These are phyloP conservation scores for Debaryomyces prosopidis DNA, from an alignment of 805 yeast species.

Conservation along the genomic window DNA sequence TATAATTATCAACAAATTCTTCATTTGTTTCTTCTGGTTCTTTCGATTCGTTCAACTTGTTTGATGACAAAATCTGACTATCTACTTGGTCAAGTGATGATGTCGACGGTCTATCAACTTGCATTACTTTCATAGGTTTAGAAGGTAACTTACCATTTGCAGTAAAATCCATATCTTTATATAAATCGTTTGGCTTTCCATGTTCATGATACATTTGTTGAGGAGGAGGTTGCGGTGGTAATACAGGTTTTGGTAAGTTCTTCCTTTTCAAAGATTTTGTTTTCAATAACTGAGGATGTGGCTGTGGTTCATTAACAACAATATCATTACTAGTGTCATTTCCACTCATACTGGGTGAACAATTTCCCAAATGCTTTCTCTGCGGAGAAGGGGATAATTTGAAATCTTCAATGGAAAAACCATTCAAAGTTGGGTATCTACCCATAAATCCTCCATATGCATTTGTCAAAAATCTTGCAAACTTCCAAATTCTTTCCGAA, in stretches of 20 bases:
- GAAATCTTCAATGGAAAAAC: constrained; percentile 33
- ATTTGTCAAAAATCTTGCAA: constrained; percentile 31
- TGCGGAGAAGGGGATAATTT: constrained; percentile 29
- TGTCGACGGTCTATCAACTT: constrained; percentile 20
- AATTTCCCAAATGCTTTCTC: constrained; percentile 8
- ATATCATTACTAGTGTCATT: constrained; percentile 6
- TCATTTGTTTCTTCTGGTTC: constrained; percentile 1
- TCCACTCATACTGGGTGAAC: neutral
- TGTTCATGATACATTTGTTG: neutral
- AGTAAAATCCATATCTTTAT: constrained; percentile 41
- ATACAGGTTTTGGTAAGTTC: constrained; percentile 20
- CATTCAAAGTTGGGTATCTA: constrained; percentile 36
- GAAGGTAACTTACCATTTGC: constrained; percentile 42
- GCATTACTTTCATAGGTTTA: constrained; percentile 43
- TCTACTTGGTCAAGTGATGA: neutral
- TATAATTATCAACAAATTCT: constrained; percentile 6
- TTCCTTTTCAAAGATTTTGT: constrained; percentile 23
- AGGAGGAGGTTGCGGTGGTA: constrained; percentile 18
- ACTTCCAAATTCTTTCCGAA: constrained; percentile 34
- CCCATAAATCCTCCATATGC: constrained; percentile 37
- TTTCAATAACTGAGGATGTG: constrained; percentile 20
- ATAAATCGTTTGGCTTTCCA: constrained; percentile 14
- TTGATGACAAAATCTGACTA: neutral
- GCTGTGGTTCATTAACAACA: constrained; percentile 18
- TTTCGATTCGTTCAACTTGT: neutral